phyloP scores from a whole-genome alignment of 202 grass and related monocot species.

The Elaeis oleifera region DNA sequence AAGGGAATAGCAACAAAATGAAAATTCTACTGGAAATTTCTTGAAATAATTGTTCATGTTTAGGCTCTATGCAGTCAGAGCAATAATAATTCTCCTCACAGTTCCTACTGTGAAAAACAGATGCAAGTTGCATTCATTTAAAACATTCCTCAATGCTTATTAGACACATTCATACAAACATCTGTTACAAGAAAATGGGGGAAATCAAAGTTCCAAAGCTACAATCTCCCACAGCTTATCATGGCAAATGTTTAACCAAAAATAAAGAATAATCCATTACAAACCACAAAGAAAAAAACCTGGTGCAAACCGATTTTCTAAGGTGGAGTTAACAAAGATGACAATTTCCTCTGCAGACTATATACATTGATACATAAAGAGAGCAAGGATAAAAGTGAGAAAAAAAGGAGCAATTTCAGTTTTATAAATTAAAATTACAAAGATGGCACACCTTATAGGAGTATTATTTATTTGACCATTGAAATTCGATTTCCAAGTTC shows the following conservation, averaged over 20 bases:
- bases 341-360: conserved; percentile 51
- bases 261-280: conserved; percentile 10
- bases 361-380: conserved; percentile 64
- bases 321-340: conserved; percentile 8
- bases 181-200: too few relatives aligned
- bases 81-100: too few relatives aligned
- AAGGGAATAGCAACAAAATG: too few relatives aligned
- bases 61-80: too few relatives aligned
- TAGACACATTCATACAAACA: too few relatives aligned
- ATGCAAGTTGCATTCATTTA: too few relatives aligned
- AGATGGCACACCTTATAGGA: conserved; percentile 29
- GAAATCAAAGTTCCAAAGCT: too few relatives aligned
- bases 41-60: too few relatives aligned
- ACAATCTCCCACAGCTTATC: too few relatives aligned
- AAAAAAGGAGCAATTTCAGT: conserved; percentile 33
- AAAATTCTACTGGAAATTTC: too few relatives aligned
- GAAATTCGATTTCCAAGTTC: conserved; percentile 97
- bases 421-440: conserved; percentile 45
- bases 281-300: neutral
- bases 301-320: neutral
- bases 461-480: conserved; percentile 96
- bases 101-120: too few relatives aligned
- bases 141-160: too few relatives aligned
- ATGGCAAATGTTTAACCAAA: neutral
- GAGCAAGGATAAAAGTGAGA: conserved; percentile 27